These are phyloP conservation scores for Termitomyces bulborhizus DNA, from an alignment of 768 basidiomycete genomes.

Conservation along the genomic window DNA sequence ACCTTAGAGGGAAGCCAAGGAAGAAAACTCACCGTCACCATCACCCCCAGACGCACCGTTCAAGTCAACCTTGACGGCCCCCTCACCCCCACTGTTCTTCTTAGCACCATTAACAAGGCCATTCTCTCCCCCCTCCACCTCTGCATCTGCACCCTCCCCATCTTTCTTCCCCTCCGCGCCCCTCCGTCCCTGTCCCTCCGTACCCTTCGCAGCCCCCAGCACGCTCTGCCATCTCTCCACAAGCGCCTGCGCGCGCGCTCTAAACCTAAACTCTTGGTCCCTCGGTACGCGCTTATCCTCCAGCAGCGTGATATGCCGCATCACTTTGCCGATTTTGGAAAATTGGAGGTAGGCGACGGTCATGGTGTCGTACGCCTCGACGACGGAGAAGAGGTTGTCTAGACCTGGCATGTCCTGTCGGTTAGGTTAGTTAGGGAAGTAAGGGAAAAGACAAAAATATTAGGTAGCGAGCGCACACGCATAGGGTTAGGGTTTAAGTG, in stretches of 20 bases:
- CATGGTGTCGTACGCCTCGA: conserved; percentile 66
- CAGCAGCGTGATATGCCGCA: conserved; percentile 67
- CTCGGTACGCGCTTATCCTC: conserved; percentile 43
- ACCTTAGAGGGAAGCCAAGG: too few species aligned
- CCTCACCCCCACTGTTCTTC: neutral
- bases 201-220: conserved; percentile 19
- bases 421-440: too few species aligned
- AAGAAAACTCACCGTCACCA: too few species aligned
- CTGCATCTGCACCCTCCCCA: neutral
- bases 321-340: conserved; percentile 73
- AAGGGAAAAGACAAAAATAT: too few species aligned
- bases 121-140: too few species aligned
- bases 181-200: neutral
- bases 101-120: neutral
- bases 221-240: conserved; percentile 58
- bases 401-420: conserved; percentile 64
- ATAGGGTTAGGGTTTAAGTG: too few species aligned
- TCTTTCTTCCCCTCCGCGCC: neutral
- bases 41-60: too few species aligned
- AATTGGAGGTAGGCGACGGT: conserved; percentile 68
- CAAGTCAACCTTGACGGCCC: too few species aligned
- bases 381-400: conserved; percentile 59
- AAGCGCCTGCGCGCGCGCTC: conserved; percentile 53
- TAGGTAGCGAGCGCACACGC: too few species aligned
- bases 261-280: conserved; percentile 51